phyloP scores from a whole-genome alignment of 495 filamentous ascomycete species.

The Trichodelitschia bisporula region DNA sequence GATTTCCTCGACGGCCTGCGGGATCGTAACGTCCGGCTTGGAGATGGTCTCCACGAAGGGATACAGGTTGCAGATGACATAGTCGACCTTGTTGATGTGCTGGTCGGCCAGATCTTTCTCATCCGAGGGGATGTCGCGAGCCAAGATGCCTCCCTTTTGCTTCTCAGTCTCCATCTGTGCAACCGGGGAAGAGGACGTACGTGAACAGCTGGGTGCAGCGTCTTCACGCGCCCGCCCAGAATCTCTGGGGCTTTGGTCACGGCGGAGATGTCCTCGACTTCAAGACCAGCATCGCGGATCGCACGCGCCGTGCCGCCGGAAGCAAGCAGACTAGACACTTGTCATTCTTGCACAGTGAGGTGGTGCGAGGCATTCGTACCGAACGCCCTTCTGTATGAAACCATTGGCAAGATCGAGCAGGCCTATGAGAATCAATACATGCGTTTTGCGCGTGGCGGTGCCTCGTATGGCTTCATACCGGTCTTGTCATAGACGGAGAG shows the following conservation, averaged over 20 bases:
- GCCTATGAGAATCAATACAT: too few relatives aligned
- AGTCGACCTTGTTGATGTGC: conserved; percentile 95
- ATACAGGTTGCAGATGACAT: conserved; percentile 94
- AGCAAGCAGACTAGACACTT: too few relatives aligned
- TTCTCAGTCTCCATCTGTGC: too few relatives aligned
- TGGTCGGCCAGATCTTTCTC: conserved; percentile 91
- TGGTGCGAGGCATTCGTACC: too few relatives aligned
- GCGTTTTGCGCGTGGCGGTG: too few relatives aligned
- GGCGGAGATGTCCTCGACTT: conserved; percentile 87
- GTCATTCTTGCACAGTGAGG: too few relatives aligned
- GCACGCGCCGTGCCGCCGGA: conserved; percentile 84
- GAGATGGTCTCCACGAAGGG: conserved; percentile 95
- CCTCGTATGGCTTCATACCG: too few relatives aligned
- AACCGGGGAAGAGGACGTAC: conserved; percentile 25
- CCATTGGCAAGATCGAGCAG: conserved; percentile 90
- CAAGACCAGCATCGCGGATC: conserved; percentile 86
- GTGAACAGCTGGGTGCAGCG: conserved; percentile 85
- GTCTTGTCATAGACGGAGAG: conserved; percentile 98
- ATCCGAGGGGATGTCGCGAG: conserved; percentile 74
- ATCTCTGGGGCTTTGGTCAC: conserved; percentile 99
- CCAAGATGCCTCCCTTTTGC: conserved; percentile 67
- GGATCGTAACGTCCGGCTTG: conserved; percentile 86
- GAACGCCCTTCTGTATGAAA: conserved; percentile 68
- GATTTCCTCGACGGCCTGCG: conserved; percentile 93
- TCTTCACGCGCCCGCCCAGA: conserved; percentile 89